A percentile compares a stretch with the other conserved stretches of the same genome.
phyloP scores from a whole-genome alignment of 176 grass and related monocot species.

The Panicum miliaceum region DNA sequence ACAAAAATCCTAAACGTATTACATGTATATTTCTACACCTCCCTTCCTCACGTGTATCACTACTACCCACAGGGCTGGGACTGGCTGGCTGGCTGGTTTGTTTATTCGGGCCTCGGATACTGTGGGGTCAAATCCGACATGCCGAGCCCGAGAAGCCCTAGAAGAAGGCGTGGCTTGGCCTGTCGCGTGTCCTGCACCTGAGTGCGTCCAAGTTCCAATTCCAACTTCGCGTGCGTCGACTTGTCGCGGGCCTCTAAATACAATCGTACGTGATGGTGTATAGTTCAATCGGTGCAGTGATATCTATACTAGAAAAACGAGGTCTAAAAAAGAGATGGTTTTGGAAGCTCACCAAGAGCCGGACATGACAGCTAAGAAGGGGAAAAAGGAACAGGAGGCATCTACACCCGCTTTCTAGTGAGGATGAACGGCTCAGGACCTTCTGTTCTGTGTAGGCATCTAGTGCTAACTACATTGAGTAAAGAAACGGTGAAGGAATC shows the following conservation, averaged over 20 bases:
- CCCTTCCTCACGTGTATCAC: conserved; percentile 11
- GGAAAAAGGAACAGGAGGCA: background rate
- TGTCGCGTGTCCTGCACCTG: conserved; percentile 19
- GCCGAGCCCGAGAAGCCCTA: conserved; percentile 47
- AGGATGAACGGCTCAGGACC: conserved; percentile 9
- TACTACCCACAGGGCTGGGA: background rate
- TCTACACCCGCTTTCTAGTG: background rate
- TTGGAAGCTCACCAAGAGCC: background rate
- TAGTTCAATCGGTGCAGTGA: no score
- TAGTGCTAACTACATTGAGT: background rate
- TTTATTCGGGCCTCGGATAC: conserved; percentile 12
- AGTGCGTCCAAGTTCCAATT: conserved; percentile 36
- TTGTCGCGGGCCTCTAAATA: background rate
- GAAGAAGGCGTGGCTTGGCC: conserved; percentile 37
- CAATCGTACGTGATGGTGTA: background rate
- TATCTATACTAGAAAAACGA: background rate
- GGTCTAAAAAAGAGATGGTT: background rate
- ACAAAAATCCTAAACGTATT: no score
- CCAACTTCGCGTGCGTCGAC: conserved; percentile 31
- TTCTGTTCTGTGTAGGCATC: conserved; percentile 25
- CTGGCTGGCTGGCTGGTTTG: background rate
- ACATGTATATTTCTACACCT: no score
- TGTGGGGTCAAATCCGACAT: conserved; percentile 53
- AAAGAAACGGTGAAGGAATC: conserved; percentile 15
- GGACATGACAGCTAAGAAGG: background rate